A percentile compares a stretch with the other conserved stretches of the same genome.
Conservation (phyloP, 805 yeast species). For the Pichia californica region DNA sequence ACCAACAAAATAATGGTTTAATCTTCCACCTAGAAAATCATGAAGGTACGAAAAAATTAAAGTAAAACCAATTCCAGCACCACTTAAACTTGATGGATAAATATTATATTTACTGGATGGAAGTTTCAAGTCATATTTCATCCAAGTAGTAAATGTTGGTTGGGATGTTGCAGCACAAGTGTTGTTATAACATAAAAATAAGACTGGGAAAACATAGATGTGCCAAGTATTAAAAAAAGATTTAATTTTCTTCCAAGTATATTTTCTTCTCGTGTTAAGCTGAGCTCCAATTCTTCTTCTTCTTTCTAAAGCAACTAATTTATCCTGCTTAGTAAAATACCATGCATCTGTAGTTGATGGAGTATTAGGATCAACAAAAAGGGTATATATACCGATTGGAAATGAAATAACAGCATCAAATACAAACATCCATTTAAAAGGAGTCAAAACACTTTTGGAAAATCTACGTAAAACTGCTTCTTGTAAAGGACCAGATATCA, state of each 20-base stretch:
- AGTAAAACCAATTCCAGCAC: constrained; percentile 34
- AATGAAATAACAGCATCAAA: constrained; percentile 54
- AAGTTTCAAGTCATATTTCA: constrained; percentile 31
- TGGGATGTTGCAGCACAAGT: constrained; percentile 29
- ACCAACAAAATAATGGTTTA: constrained; percentile 33
- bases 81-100: constrained; percentile 36
- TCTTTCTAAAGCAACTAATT: constrained; percentile 38
- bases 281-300: constrained; percentile 37
- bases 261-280: constrained; percentile 31
- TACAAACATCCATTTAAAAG: constrained; percentile 67
- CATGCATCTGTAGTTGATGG: constrained; percentile 36
- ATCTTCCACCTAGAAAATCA: constrained; percentile 32
- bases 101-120: constrained; percentile 32
- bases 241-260: constrained; percentile 35
- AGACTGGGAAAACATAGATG: constrained; percentile 36
- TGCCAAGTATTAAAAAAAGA: constrained; percentile 44
- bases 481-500: constrained; percentile 56
- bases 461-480: constrained; percentile 45
- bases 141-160: constrained; percentile 41
- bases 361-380: constrained; percentile 54
- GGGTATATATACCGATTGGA: constrained; percentile 51
- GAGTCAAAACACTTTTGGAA: constrained; percentile 40
- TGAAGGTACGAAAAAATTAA: constrained; percentile 32
- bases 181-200: constrained; percentile 35
- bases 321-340: constrained; percentile 28